These are phyloP conservation scores for Fomitopsis pulvina DNA, from an alignment of 768 basidiomycete species.

Conservation along the genomic window DNA sequence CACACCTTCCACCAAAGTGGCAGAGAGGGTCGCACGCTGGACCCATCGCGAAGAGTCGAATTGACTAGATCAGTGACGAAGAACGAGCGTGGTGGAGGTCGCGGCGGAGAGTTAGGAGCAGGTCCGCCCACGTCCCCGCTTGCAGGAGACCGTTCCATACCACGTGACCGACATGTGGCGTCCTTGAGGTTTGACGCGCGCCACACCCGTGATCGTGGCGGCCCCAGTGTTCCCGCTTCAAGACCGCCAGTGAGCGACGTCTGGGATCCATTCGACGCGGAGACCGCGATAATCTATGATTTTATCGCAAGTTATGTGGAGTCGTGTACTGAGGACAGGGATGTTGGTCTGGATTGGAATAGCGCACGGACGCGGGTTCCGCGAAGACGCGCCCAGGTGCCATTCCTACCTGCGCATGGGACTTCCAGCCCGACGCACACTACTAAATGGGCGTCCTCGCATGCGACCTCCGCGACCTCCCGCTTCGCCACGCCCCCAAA, in stretches of 20 bases:
- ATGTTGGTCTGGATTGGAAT: too few relatives aligned
- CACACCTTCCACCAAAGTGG: conserved; percentile 72
- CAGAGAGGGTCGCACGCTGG: conserved; percentile 68
- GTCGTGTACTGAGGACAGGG: too few relatives aligned
- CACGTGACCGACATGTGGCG: conserved; percentile 24
- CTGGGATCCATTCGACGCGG: too few relatives aligned
- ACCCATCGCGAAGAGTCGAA: conserved; percentile 24
- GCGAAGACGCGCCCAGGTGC: not conserved
- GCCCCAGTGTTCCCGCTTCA: not conserved
- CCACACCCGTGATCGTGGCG: conserved; percentile 2
- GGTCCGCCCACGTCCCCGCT: conserved; percentile 8
- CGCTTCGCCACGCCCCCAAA: not conserved
- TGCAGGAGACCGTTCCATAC: conserved; percentile 14
- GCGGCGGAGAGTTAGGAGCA: conserved; percentile 10
- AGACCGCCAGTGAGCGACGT: too few relatives aligned
- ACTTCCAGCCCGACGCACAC: too few relatives aligned
- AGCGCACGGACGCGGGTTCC: not conserved
- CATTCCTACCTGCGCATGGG: too few relatives aligned
- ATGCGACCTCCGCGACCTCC: not conserved
- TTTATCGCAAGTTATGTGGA: too few relatives aligned
- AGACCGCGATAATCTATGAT: too few relatives aligned
- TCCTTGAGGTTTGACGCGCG: conserved; percentile 12
- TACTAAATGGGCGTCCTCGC: too few relatives aligned
- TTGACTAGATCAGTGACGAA: conserved; percentile 2
- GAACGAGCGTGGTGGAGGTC: conserved; percentile 11